These are phyloP conservation scores for Isatis lusitanica DNA, from an alignment of 441 rosid species.

Conservation along the genomic window DNA sequence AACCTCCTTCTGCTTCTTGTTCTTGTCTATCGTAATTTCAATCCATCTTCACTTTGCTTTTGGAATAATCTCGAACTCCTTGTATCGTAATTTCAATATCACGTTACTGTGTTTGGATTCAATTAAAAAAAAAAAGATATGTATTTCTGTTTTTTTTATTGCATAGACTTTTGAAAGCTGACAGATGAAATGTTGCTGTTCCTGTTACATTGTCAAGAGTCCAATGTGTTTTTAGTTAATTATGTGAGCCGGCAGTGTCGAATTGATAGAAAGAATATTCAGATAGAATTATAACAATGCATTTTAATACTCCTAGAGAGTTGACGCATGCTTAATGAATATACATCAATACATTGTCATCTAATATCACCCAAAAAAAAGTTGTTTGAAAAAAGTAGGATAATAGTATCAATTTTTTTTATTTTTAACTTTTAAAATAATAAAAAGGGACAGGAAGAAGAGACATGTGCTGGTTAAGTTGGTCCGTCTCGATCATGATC, in stretches of 20 bases:
- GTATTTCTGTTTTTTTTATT: background rate
- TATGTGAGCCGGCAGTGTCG: slow-evolving; percentile 26
- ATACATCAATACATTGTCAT: slow-evolving; percentile 3
- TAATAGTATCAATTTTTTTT: no score
- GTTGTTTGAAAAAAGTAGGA: background rate
- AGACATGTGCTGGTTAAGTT: slow-evolving; percentile 5
- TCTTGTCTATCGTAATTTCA: background rate
- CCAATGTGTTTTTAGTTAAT: background rate
- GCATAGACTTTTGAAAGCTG: slow-evolving; percentile 17
- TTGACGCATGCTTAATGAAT: slow-evolving; percentile 21
- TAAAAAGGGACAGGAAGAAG: background rate
- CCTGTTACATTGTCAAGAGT: no score
- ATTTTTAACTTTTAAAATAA: background rate
- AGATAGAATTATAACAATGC: no score
- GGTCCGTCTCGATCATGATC: slow-evolving; percentile 24
- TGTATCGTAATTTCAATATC: slow-evolving; percentile 15
- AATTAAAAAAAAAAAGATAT: background rate
- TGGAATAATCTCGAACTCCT: slow-evolving; percentile 24
- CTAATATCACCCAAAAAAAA: background rate
- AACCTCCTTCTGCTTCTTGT: background rate
- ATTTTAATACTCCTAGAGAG: background rate
- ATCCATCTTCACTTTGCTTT: slow-evolving; percentile 5
- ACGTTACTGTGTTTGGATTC: background rate
- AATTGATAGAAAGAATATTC: background rate
- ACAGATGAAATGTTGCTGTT: slow-evolving; percentile 7